Conservation (phyloP, 331 rosid genomes). For the Pyracantha coccinea region DNA sequence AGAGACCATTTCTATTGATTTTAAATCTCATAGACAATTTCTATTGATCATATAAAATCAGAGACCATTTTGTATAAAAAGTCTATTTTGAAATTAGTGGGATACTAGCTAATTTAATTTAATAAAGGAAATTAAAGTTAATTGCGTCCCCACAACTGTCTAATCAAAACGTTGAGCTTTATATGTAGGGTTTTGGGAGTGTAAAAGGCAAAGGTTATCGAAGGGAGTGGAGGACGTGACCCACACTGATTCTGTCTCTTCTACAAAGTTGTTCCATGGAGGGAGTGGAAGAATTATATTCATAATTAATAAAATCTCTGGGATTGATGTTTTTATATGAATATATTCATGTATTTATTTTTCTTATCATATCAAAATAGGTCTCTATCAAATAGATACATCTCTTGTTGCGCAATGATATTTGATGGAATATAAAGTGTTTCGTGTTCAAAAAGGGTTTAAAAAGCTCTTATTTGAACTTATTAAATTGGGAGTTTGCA, state of each 20-base stretch:
- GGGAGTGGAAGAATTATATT: conserved; percentile 34
- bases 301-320: neutral
- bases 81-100: conserved; percentile 5
- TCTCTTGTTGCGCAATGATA: conserved; percentile 24
- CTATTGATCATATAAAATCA: no score
- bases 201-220: neutral
- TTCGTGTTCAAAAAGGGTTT: conserved; percentile 23
- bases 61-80: no score
- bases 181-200: conserved; percentile 12
- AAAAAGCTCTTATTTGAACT: conserved; percentile 59
- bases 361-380: neutral
- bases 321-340: neutral
- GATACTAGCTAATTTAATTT: conserved; percentile 7
- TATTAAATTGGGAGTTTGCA: conserved; percentile 31
- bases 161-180: conserved; percentile 36
- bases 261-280: conserved; percentile 24
- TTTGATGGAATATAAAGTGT: conserved; percentile 41
- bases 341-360: neutral
- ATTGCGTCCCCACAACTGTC: conserved; percentile 38
- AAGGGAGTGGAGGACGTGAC: conserved; percentile 32
- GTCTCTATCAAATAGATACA: neutral
- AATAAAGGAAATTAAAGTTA: conserved; percentile 31
- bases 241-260: conserved; percentile 37
- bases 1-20: no score
- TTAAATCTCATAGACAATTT: no score